These are phyloP conservation scores for Chenopodium suecicum DNA, from an alignment of 148 eudicot species.

Conservation along the genomic window DNA sequence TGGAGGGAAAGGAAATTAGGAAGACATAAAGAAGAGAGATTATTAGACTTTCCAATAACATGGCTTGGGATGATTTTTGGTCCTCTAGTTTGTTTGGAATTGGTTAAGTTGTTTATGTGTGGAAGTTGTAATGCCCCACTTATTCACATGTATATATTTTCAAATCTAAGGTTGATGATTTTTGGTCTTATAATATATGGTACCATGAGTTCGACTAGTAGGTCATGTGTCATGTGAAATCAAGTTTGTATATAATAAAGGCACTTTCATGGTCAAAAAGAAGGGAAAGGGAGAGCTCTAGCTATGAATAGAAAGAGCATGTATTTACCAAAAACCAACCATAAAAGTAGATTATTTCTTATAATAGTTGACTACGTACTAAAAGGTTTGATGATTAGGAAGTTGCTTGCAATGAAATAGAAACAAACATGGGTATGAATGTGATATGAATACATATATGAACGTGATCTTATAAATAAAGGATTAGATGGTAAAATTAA, in stretches of 20 bases:
- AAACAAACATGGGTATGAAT: too few species aligned
- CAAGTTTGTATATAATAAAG: conserved; percentile 21
- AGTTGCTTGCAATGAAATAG: too few species aligned
- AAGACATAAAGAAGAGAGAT: conserved; percentile 16
- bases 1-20: conserved; percentile 16
- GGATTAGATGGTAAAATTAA: too few species aligned
- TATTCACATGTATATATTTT: background rate
- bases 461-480: too few species aligned
- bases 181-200: background rate
- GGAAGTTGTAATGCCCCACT: conserved; percentile 14
- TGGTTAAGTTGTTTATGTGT: background rate
- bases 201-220: conserved; percentile 8
- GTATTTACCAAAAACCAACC: too few species aligned
- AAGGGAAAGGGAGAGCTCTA: background rate
- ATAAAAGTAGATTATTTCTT: too few species aligned
- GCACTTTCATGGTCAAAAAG: conserved; percentile 24
- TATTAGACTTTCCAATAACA: conserved; percentile 16
- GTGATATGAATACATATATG: too few species aligned
- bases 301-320: conserved; percentile 15
- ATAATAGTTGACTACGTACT: too few species aligned
- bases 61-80: conserved; percentile 5
- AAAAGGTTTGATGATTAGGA: too few species aligned
- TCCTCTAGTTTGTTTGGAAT: background rate
- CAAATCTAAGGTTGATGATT: background rate
- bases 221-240: conserved; percentile 23